Base-by-base conservation (phyloP, 192 early-diverging fungal genomes). In the Dimargaris verticillata region DNA sequence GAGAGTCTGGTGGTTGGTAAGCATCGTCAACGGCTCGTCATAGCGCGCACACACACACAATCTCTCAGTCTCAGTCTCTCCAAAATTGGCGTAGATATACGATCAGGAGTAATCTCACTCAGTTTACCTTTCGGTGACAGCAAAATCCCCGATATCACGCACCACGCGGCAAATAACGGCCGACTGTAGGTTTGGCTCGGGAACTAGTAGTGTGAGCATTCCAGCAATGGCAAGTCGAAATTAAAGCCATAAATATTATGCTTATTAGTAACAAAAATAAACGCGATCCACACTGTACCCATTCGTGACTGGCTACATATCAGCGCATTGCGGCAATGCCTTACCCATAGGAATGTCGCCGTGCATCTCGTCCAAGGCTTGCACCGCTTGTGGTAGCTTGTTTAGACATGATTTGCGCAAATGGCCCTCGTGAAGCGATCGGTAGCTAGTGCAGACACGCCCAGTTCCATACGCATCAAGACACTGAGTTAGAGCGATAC, bases 121-220 rank as follows among this genome's bases (percentile, higher is more conserved):
- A n/a, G n/a, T n/a, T 50, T 50, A 50, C 49, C 17, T 55, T 28
- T 55, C 53, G 13, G 53, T 55, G 12, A 55, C 24, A 24, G 28
- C 33, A 49, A 74, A 73, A 10, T 66, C 66, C 24, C 82, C 84
- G 45, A 82, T 67, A 10, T 76, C 70, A 24, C 70, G 66, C 20
- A 70, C 33, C 5, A 79, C 69, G 11, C 79, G 68, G 44, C 74
- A 77, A 64, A 87, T 77, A 0, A 87, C 81, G 10, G 83, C 78
- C 52, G 79, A 72, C 33, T 83, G 74, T 26, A 84, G 59, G 29
- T 79, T 71, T 0, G 84, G 81, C 18, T 63, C 60, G 22, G 67
- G 64, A 11, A 80, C 78, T 77, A 61, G 10, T n/a, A 62, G 50
- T 4, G n/a, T 25, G 28, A 43, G n/a, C 28, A 61, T 67, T 48